Base-by-base conservation (phyloP, 768 basidiomycete species). In the Boletus fagicola region DNA sequence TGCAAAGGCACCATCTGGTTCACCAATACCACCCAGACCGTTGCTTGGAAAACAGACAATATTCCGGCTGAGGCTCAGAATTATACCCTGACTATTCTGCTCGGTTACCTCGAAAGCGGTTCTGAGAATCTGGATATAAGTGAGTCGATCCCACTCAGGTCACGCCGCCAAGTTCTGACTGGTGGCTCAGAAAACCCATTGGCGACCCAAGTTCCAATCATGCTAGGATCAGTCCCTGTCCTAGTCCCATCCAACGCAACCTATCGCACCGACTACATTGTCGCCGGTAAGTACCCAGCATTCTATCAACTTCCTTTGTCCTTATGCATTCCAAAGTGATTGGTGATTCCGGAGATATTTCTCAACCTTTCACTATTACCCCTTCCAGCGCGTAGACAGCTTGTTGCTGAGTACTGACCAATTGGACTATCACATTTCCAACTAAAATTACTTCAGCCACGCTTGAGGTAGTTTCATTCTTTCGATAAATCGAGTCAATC, bases 321-420 rank as follows among this genome's bases (percentile, higher is more conserved):
- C 51, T 55, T 18, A 65, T 33, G 4, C 30, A 2, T 48, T 45
- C 44, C 15, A 52, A 55, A 88, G 87, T 87, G 42, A 74, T 85
- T 60, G 88, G 88, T 28, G 83, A 86, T 64, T 87, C 85, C 15
- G 88, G 88, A 12, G 83, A 91, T 59, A 61, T 69, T 10, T 86
- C 82, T 64, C 80, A 80, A 0, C 18, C 72, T 39, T 90, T 91
- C 66, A 81, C 78, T 1, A 91, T 91, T 18, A 3, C 9, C 16
- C 0, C 49, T 22, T 4, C 7, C 9, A 13, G 20, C 24, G 5
- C 43, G 50, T 20, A 50, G 49, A 13, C 33, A 24, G 26, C 36
- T 22, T 26, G n/a, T 33, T 9, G 20, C 22, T 26, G 28, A 16
- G 28, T 4, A 4, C 13, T 28, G 40, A 33, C 16, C 40, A 43